Percentiles rank a stretch among this genome's conserved stretches.
These are phyloP conservation scores for Cystoderma amianthinum DNA, from an alignment of 768 basidiomycete species.

Conservation along the genomic window DNA sequence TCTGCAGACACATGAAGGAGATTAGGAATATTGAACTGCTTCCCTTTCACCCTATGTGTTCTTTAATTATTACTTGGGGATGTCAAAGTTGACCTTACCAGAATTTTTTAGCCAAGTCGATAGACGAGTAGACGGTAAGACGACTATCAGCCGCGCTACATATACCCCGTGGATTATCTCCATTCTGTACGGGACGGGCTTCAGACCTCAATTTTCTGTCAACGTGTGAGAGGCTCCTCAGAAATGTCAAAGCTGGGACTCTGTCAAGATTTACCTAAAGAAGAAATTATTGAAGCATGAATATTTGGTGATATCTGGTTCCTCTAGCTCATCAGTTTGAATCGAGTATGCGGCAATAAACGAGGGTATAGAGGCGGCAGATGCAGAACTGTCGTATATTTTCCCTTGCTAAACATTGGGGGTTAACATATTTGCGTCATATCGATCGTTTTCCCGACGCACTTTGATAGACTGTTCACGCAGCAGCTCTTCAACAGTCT, in stretches of 20 bases:
- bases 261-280: constrained; percentile 34
- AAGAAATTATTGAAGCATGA: constrained; percentile 78
- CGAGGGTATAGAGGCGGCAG: constrained; percentile 42
- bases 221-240: background rate
- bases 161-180: constrained; percentile 41
- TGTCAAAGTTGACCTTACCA: constrained; percentile 43
- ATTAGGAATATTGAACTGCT: constrained; percentile 56
- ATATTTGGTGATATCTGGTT: constrained; percentile 59
- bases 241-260: no score
- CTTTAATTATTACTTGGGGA: background rate
- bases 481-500: constrained; percentile 41
- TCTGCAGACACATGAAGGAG: constrained; percentile 42
- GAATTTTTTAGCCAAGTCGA: constrained; percentile 55
- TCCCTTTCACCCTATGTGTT: constrained; percentile 54
- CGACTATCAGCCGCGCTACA: constrained; percentile 71
- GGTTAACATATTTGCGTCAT: no score
- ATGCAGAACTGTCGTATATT: constrained; percentile 47
- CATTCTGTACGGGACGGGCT: constrained; percentile 55
- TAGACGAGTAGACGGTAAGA: constrained; percentile 57
- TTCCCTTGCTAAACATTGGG: constrained; percentile 41
- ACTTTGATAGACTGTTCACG: constrained; percentile 49
- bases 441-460: no score
- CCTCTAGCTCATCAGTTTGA: constrained; percentile 48
- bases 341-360: constrained; percentile 54
- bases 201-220: constrained; percentile 45